Evolutionary conservation across 805 yeast genomes (phyloP).

Genomic region (Pichia thaimueangensis): DNA sequence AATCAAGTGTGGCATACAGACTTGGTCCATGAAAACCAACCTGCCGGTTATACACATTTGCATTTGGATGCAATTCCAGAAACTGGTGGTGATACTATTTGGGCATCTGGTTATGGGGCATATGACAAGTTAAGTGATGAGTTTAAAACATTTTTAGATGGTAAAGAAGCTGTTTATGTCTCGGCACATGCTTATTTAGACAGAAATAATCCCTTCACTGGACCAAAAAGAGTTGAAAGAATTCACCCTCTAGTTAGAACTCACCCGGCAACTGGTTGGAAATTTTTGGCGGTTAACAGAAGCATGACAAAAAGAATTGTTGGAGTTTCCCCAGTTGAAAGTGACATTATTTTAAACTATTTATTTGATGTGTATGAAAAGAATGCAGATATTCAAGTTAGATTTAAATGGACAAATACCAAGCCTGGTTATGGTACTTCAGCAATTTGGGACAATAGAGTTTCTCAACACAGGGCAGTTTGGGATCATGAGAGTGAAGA

Average conservation of each 20-base stretch:
- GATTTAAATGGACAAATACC: slow-evolving; percentile 41
- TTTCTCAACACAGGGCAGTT: slow-evolving; percentile 38
- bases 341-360: slow-evolving; percentile 40
- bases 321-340: slow-evolving; percentile 47
- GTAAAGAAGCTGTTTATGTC: slow-evolving; percentile 40
- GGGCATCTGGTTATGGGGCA: slow-evolving; percentile 54
- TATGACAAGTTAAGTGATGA: slow-evolving; percentile 49
- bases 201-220: slow-evolving; percentile 38
- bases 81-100: slow-evolving; percentile 51
- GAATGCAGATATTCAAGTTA: slow-evolving; percentile 50
- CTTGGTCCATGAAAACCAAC: slow-evolving; percentile 49
- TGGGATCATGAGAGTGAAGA: slow-evolving; percentile 37
- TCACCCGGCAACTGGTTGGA: slow-evolving; percentile 62
- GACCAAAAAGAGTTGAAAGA: slow-evolving; percentile 42
- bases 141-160: slow-evolving; percentile 45
- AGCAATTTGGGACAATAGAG: slow-evolving; percentile 47
- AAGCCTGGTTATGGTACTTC: slow-evolving; percentile 35
- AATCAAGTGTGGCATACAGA: slow-evolving; percentile 41
- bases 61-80: slow-evolving; percentile 45
- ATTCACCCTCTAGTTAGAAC: slow-evolving; percentile 58
- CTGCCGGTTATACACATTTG: slow-evolving; percentile 50
- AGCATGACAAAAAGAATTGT: slow-evolving; percentile 44
- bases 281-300: slow-evolving; percentile 48
- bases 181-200: slow-evolving; percentile 36
- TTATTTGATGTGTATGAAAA: slow-evolving; percentile 42